Evolutionary conservation across 1,284 basidiomycete genomes (phyloP), one percentile per base, ranked within the genome.

Genomic region (Trametes polyzona): DNA sequence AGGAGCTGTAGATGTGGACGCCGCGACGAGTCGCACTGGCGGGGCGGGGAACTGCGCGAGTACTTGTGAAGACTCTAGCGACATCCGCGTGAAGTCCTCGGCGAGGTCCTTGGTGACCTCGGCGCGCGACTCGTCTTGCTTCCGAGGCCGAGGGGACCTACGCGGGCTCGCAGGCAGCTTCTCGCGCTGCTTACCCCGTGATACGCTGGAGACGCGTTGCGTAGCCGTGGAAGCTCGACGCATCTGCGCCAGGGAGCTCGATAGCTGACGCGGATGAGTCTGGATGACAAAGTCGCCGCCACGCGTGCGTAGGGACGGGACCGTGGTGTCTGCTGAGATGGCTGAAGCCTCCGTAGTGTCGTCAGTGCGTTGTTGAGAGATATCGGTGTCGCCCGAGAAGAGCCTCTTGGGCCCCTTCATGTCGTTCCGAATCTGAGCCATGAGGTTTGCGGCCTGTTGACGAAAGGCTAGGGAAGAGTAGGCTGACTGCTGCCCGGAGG

Each of bases 391-490:
- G 2, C 78, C 81, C 2, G 88, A 89, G 65, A 88, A 86, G 1
- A 88, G 63, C 17, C 88, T 84, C 69, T 88, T 90, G 39, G 82
- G 79, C 9, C 83, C 80, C 65, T 83, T 86, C 78, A 91, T 83
- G 63, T 91, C 88, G 53, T 78, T 79, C 71, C 89, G 88, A 60
- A 94, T 92, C 61, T 92, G 89, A 16, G 87, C 88, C 89, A 95
- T 93, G 43, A 95, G 74, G 35, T 81, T 84, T 11, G 84, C 89
- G 4, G 90, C 93, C 63, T 91, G 85, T 63, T 84, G 78, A 35
- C 92, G 81, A 67, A 91, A 90, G 11, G 80, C 83, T 27, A 84
- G 74, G 16, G 88, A 87, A 0, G 86, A 86, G 56, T 82, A 82
- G 0, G 62, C 64, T 17, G 73, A 71, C 11, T 65, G 74, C 67